Evolutionary conservation across 2,329 filamentous ascomycete species (phyloP).

Genomic region (Epichloe glyceriae): DNA sequence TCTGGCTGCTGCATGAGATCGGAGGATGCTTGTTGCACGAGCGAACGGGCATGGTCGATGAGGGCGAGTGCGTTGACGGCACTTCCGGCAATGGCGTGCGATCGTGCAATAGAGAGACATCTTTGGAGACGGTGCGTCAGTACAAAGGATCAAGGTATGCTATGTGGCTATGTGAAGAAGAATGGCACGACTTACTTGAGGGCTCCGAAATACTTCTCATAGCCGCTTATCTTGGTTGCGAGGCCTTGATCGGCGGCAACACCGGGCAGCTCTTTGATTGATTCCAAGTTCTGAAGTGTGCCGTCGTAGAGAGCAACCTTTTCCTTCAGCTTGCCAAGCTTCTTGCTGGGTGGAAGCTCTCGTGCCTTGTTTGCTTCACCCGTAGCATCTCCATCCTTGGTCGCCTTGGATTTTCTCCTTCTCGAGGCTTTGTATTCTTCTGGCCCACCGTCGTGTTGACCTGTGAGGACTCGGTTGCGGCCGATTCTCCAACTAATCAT

Average conservation of each 20-base stretch:
- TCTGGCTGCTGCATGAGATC: constrained; percentile 29
- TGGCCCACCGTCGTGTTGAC: constrained; percentile 63
- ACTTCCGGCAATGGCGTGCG: constrained; percentile 62
- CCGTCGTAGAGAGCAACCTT: constrained; percentile 84
- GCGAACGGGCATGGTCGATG: constrained; percentile 55
- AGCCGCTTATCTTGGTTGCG: constrained; percentile 63
- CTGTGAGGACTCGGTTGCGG: constrained; percentile 78
- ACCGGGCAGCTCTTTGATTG: constrained; percentile 78
- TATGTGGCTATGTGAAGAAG: neutral
- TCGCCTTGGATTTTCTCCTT: constrained; percentile 32
- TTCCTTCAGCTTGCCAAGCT: constrained; percentile 70
- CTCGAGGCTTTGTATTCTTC: constrained; percentile 35
- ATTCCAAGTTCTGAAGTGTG: constrained; percentile 79
- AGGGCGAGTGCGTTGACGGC: constrained; percentile 75
- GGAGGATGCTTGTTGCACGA: constrained; percentile 41
- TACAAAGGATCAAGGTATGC: neutral
- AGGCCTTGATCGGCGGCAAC: constrained; percentile 74
- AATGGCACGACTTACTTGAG: constrained; percentile 52
- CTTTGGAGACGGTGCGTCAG: constrained; percentile 26
- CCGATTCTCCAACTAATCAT: constrained; percentile 92
- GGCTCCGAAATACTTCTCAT: constrained; percentile 72
- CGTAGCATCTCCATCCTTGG: constrained; percentile 21
- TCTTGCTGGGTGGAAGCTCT: constrained; percentile 59
- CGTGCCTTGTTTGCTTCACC: constrained; percentile 29
- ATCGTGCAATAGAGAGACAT: constrained; percentile 72